Evolutionary conservation across 2,329 filamentous ascomycete genomes (phyloP), one percentile per base, ranked within the genome.

Genomic region (Plectosphaerella sp.): DNA sequence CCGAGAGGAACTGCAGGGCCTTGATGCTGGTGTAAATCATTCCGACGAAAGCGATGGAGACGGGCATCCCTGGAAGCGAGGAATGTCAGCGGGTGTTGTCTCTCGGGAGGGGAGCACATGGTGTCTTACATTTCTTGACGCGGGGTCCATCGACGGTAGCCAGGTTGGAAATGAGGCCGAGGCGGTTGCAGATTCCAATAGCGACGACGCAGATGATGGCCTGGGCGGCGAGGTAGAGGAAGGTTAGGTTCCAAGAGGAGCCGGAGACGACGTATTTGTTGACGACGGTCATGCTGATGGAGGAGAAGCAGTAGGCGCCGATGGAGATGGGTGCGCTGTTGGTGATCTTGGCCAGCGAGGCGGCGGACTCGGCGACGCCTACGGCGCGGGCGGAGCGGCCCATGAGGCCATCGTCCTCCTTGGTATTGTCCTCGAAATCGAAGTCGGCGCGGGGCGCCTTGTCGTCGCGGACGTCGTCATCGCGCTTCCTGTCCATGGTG

Each of bases 21-120:
- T 97, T 97, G 64, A 90, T 94, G 65, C 91, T 87, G 51, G 94
- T 97, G 75, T 97, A 99, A 73, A 99, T 97, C 94, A 97, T 99
- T 67, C 91, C 92, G 66, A 97, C 94, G 58, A 99, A 86, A 57
- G 97, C 88, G 52, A 97, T 78, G 53, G 94, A 96, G 64, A 99
- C 90, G 48, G 94, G 94, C 66, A 97, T 96, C 94, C 92, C 91
- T 96, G 62, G 20, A 49, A 52, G 64, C 41, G 18, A 9, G 4
- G n/a, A 14, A 45, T 9, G 45, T 36, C 14, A 47, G 18, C 41
- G 12, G 25, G n/a, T 11, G 9, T 16, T 22, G 25, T 33, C 12
- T 10, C 15, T 20, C 25, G 28, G 11, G n/a, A 18, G n/a, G 41
- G 41, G 5, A 20, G 5, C n/a, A 43, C 9, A 43, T 20, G 14